Evolutionary conservation across 495 filamentous ascomycete genomes (phyloP).

Genomic region (Entonaema liquescens): DNA sequence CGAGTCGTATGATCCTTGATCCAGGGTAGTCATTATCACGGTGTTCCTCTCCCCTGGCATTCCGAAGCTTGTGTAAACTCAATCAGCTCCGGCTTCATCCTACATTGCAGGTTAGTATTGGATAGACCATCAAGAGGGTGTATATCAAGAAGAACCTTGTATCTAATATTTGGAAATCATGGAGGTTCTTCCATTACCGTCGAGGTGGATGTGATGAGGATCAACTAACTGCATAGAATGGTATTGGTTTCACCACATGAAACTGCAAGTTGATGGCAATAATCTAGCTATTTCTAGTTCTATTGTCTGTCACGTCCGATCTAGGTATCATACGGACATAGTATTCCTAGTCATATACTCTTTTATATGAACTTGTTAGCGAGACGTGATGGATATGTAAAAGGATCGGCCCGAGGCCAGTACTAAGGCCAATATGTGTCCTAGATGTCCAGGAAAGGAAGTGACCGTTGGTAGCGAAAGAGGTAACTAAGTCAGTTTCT

Average conservation of each 20-base stretch:
- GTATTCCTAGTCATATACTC: not conserved
- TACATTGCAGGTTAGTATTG: not conserved
- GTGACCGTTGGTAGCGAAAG: slow-evolving; percentile 24
- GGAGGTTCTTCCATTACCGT: not conserved
- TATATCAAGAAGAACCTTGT: not conserved
- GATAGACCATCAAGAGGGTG: not conserved
- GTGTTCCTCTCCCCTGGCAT: slow-evolving; percentile 6
- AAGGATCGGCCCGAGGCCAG: slow-evolving; percentile 36
- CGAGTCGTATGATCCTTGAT: slow-evolving; percentile 5
- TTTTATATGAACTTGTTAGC: slow-evolving; percentile 3
- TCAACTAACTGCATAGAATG: slow-evolving; percentile 17
- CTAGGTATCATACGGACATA: not conserved
- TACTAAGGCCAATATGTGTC: slow-evolving; percentile 1
- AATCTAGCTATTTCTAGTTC: not conserved
- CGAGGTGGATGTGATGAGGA: slow-evolving; percentile 3
- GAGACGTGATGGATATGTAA: slow-evolving; percentile 1
- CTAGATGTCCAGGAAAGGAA: slow-evolving; percentile 8
- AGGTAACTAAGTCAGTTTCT: slow-evolving; percentile 12
- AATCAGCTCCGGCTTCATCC: slow-evolving; percentile 5
- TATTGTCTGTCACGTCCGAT: not conserved
- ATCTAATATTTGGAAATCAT: not conserved
- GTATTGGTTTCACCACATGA: not conserved
- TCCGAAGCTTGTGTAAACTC: not conserved
- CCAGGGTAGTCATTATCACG: not conserved
- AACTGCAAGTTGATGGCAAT: slow-evolving; percentile 5